These are phyloP conservation scores for Leptographium flavum DNA, from an alignment of 2,329 filamentous ascomycete genomes.

Conservation along the genomic window DNA sequence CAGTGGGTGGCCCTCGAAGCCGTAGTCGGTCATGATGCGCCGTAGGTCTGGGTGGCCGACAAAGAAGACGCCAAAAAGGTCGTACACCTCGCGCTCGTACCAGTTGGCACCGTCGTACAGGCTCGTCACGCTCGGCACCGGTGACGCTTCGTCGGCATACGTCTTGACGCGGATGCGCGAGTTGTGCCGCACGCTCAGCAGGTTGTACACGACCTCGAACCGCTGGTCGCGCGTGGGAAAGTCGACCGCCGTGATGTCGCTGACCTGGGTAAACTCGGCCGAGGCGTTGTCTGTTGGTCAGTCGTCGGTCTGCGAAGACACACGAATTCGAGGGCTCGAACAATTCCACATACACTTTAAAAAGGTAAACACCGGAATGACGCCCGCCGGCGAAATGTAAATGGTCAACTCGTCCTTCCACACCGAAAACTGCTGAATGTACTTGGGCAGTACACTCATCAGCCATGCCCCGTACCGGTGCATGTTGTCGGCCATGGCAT, in stretches of 20 bases:
- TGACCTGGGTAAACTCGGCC: constrained; percentile 89
- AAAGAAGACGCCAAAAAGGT: constrained; percentile 96
- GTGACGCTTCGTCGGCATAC: constrained; percentile 90
- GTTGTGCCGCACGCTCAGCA: constrained; percentile 92
- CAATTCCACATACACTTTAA: constrained; percentile 53
- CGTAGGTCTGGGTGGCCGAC: constrained; percentile 86
- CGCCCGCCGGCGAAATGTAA: constrained; percentile 75
- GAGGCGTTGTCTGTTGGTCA: constrained; percentile 64
- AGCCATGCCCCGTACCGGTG: constrained; percentile 95
- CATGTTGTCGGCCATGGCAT: constrained; percentile 71
- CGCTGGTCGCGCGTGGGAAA: constrained; percentile 91
- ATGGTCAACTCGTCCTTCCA: constrained; percentile 99
- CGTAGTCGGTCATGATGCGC: constrained; percentile 98
- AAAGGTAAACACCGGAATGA: constrained; percentile 86
- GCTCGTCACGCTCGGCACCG: constrained; percentile 73
- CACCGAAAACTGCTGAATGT: constrained; percentile 96
- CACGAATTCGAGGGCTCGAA: no score
- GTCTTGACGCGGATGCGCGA: constrained; percentile 96
- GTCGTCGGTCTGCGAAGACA: not conserved
- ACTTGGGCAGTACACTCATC: constrained; percentile 93
- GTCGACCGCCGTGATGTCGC: constrained; percentile 86
- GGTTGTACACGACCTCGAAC: constrained; percentile 96
- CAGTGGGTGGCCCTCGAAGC: constrained; percentile 93
- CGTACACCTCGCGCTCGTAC: constrained; percentile 97
- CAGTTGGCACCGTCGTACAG: constrained; percentile 95